phyloP scores from a whole-genome alignment of 306 rosid species.

The Cicer pinnatifidum region DNA sequence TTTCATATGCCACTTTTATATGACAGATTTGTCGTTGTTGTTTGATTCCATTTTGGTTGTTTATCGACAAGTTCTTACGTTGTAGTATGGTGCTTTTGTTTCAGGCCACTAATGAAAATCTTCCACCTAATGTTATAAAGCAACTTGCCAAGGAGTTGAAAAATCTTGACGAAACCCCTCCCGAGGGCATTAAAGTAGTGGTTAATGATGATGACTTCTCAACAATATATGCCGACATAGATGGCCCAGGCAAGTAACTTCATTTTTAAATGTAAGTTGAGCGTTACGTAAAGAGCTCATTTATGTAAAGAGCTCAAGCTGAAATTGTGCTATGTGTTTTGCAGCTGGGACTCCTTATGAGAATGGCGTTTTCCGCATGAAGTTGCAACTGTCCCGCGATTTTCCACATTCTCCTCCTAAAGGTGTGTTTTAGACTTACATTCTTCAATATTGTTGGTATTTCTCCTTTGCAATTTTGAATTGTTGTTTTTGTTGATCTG shows the following conservation, averaged over 20 bases:
- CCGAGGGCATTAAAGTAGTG: slow-evolving; percentile 93
- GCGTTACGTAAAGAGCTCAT: neutral
- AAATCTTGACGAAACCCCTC: slow-evolving; percentile 92
- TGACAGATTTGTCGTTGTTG: slow-evolving; percentile 8
- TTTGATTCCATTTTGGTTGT: slow-evolving; percentile 19
- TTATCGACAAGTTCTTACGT: neutral
- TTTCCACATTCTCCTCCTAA: slow-evolving; percentile 94
- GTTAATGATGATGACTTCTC: slow-evolving; percentile 93
- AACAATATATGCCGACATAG: slow-evolving; percentile 85
- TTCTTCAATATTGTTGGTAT: neutral
- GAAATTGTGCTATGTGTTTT: slow-evolving; percentile 37
- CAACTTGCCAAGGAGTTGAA: slow-evolving; percentile 98
- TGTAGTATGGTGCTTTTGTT: slow-evolving; percentile 40
- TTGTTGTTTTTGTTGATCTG: slow-evolving; percentile 4
- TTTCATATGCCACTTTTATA: slow-evolving; percentile 9
- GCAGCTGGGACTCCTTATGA: slow-evolving; percentile 98
- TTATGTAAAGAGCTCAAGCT: slow-evolving; percentile 25
- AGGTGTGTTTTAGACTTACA: slow-evolving; percentile 55
- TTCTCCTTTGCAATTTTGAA: slow-evolving; percentile 3
- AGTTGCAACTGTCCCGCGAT: slow-evolving; percentile 77
- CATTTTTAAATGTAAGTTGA: slow-evolving; percentile 8
- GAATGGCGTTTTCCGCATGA: slow-evolving; percentile 96
- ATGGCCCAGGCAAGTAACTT: slow-evolving; percentile 86
- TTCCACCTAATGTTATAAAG: slow-evolving; percentile 94
- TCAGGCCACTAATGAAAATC: slow-evolving; percentile 97